Conservation (phyloP, 805 yeast genomes). For the Candida argentea region DNA sequence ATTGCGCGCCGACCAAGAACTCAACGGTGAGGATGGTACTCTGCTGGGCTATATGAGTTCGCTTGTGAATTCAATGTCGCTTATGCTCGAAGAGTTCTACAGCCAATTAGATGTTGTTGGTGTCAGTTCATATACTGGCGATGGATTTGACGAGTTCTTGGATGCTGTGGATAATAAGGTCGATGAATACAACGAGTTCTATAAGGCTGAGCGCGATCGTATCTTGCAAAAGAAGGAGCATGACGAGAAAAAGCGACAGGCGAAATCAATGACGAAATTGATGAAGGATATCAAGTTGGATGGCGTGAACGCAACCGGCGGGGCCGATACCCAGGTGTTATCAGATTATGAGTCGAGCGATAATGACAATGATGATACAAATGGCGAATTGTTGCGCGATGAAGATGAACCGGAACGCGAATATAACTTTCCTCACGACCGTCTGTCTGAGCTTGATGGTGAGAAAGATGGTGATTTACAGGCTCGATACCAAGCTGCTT, state of each 20-base stretch:
- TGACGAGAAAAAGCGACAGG: conserved; percentile 62
- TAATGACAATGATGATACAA: conserved; percentile 36
- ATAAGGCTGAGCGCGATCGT: conserved; percentile 78
- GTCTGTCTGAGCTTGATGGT: conserved; percentile 49
- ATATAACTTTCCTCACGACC: conserved; percentile 61
- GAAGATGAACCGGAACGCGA: conserved; percentile 45
- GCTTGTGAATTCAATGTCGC: conserved; percentile 85
- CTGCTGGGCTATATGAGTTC: conserved; percentile 91
- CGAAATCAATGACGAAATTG: conserved; percentile 56
- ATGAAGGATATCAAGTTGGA: conserved; percentile 93
- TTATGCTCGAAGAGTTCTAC: conserved; percentile 93
- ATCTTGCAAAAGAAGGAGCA: conserved; percentile 68
- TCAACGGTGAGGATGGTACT: conserved; percentile 47
- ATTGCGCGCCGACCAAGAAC: conserved; percentile 54
- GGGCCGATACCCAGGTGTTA: conserved; percentile 34
- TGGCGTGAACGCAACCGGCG: conserved; percentile 29
- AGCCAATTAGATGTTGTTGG: conserved; percentile 85
- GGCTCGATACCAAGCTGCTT: conserved; percentile 62
- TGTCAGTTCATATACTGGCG: conserved; percentile 91
- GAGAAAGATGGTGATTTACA: conserved; percentile 44
- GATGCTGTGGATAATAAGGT: conserved; percentile 78
- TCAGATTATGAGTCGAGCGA: conserved; percentile 44
- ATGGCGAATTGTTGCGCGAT: conserved; percentile 39
- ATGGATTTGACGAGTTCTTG: conserved; percentile 86
- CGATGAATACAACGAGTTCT: conserved; percentile 76